phyloP scores from a whole-genome alignment of 2,329 filamentous ascomycete genomes.

The Trichocomaceae sp. region DNA sequence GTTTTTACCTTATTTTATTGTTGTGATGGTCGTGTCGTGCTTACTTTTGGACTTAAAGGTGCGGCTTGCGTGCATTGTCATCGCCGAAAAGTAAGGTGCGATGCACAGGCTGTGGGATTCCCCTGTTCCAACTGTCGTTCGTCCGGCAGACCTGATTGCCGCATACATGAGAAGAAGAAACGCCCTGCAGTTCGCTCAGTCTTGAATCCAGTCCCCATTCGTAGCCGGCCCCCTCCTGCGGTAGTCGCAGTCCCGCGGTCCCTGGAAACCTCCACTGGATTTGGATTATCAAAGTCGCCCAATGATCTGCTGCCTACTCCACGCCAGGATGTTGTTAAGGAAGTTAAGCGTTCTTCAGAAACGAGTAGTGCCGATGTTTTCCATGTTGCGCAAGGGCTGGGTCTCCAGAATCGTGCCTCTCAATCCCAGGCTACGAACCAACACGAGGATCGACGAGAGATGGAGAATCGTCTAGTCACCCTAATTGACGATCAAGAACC shows the following conservation, averaged over 20 bases:
- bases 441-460: conserved; percentile 36
- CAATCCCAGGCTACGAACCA: conserved; percentile 28
- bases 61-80: conserved; percentile 46
- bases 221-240: conserved; percentile 30
- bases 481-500: conserved; percentile 46
- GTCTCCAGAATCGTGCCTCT: not conserved
- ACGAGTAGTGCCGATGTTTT: not conserved
- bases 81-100: conserved; percentile 47
- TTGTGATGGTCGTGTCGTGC: too few relatives aligned
- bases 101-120: conserved; percentile 42
- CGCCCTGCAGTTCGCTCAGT: conserved; percentile 37
- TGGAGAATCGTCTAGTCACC: conserved; percentile 45
- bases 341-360: not conserved
- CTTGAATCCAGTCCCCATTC: conserved; percentile 43
- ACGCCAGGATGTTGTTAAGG: not conserved
- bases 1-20: too few relatives aligned
- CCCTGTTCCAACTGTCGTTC: conserved; percentile 46
- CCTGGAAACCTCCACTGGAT: not conserved
- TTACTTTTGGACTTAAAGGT: conserved; percentile 16
- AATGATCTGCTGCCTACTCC: not conserved
- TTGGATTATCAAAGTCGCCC: not conserved
- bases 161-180: conserved; percentile 47
- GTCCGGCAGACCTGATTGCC: conserved; percentile 39
- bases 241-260: not conserved
- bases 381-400: not conserved